Evolutionary conservation across 202 grass and related monocot species (phyloP).

Genomic region (Schoenoplectus triqueter): DNA sequence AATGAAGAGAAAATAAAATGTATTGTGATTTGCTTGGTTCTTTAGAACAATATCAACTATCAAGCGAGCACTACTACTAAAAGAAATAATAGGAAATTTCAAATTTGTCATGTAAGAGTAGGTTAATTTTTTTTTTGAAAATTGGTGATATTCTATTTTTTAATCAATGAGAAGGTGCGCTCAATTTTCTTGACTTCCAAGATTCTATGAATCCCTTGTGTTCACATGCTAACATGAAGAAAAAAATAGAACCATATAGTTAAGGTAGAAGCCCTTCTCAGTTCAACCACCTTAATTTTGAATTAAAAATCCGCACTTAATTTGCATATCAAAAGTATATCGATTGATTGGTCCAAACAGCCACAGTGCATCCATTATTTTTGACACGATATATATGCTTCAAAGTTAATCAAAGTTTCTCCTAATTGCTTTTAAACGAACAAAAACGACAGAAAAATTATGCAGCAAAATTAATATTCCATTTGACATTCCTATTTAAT

Average conservation of each 20-base stretch:
- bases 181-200: conserved; percentile 3
- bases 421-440: background rate
- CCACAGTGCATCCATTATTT: background rate
- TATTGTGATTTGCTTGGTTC: background rate
- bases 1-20: background rate
- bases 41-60: no score
- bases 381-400: background rate
- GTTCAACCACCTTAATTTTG: background rate
- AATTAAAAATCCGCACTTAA: background rate
- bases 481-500: background rate
- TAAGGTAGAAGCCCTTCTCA: background rate
- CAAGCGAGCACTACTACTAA: no score
- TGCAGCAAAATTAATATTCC: background rate
- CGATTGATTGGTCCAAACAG: background rate
- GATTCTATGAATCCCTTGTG: conserved; percentile 25
- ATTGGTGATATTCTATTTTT: no score
- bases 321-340: background rate
- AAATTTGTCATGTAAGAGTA: no score
- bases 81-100: no score
- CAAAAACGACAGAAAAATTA: background rate
- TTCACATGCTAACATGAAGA: background rate
- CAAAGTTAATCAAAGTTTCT: background rate
- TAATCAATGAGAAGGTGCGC: background rate
- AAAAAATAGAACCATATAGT: background rate
- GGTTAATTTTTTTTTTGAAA: no score